Percentiles rank a stretch among this genome's conserved stretches.
Conservation (phyloP, 805 yeast species). For the Hemisphaericaspora nanyangensis region DNA sequence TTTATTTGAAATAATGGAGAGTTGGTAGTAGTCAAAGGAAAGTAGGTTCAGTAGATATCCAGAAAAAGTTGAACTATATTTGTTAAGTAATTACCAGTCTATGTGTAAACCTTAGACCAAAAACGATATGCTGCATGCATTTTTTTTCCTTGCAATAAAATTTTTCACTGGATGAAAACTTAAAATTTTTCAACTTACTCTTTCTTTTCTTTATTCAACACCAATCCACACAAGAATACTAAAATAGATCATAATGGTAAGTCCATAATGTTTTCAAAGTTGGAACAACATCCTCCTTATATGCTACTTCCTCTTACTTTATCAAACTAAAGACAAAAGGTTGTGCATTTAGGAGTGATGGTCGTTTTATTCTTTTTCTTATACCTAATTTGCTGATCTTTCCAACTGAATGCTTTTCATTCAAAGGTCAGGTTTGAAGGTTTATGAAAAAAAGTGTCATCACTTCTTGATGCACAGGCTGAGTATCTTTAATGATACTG, state of each 20-base stretch:
- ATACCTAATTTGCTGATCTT: neutral
- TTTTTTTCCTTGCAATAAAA: too few species aligned
- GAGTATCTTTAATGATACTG: conserved; percentile 38
- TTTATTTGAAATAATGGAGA: conserved; percentile 46
- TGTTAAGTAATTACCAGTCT: too few species aligned
- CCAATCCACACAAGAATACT: neutral
- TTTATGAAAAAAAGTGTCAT: conserved; percentile 11
- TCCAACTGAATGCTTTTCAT: neutral
- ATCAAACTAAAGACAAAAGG: conserved; percentile 10
- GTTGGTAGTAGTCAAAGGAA: neutral
- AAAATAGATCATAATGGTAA: conserved; percentile 24
- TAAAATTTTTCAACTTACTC: neutral
- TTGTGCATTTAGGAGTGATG: conserved; percentile 12
- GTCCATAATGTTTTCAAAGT: conserved; percentile 20
- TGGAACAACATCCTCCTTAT: conserved; percentile 23
- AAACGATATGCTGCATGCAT: too few species aligned
- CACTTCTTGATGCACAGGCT: conserved; percentile 44
- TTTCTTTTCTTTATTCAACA: conserved; percentile 1
- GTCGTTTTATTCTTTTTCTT: neutral
- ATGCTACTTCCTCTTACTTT: conserved; percentile 15
- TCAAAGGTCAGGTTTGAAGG: neutral
- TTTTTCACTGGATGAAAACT: too few species aligned
- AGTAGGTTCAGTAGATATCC: too few species aligned
- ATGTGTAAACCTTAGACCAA: too few species aligned
- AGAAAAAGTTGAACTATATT: too few species aligned